These are phyloP conservation scores for Eucalyptus polyanthemos DNA, from an alignment of 345 rosid genomes.

Conservation along the genomic window DNA sequence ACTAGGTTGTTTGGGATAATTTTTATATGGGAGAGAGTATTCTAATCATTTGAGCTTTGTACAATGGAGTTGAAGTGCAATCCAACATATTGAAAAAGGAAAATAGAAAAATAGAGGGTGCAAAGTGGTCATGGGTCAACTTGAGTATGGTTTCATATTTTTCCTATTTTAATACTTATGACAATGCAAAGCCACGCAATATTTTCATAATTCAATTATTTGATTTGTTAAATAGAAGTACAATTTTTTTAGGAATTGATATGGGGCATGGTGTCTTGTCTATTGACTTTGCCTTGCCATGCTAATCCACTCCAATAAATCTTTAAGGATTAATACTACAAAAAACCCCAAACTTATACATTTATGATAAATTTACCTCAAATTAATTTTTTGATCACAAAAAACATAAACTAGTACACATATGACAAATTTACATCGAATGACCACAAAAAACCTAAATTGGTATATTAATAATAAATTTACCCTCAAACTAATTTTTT, in stretches of 20 bases:
- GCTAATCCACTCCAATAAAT: too few species aligned
- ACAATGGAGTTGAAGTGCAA: background rate
- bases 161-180: too few species aligned
- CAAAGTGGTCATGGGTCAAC: background rate
- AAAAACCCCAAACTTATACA: fast-evolving
- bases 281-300: too few species aligned
- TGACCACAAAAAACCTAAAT: too few species aligned
- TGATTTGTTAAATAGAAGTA: too few species aligned
- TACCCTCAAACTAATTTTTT: fast-evolving
- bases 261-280: too few species aligned
- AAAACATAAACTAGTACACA: fast-evolving
- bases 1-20: background rate
- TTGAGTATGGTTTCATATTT: background rate
- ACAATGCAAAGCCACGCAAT: too few species aligned
- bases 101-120: background rate
- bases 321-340: fast-evolving
- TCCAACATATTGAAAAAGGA: background rate
- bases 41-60: background rate
- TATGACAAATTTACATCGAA: too few species aligned
- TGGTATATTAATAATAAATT: too few species aligned
- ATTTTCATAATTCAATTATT: too few species aligned
- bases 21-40: background rate
- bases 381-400: too few species aligned
- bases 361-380: fast-evolving
- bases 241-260: too few species aligned